Evolutionary conservation across 2,329 filamentous ascomycete species (phyloP).

Genomic region (Monosporascus cannonballus): DNA sequence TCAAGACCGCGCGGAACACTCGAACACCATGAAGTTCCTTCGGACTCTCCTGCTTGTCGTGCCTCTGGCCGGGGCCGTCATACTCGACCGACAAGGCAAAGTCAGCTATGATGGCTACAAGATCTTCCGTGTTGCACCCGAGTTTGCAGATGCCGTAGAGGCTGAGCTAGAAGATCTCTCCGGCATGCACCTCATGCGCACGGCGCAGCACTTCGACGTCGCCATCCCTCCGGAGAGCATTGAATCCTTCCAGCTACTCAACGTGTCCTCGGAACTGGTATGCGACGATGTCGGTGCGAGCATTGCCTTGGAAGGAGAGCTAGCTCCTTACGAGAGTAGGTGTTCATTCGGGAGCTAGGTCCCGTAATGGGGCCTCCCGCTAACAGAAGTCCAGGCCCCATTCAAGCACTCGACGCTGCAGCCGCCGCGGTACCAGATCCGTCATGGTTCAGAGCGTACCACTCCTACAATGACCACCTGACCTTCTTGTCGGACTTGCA

Average conservation of each 20-base stretch:
- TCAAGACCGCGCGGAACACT: neutral
- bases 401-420: constrained; percentile 2
- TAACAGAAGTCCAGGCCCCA: constrained; percentile 7
- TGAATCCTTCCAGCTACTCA: constrained; percentile 20
- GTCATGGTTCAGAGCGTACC: constrained; percentile 49
- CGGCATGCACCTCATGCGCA: constrained; percentile 18
- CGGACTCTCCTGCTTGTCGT: neutral
- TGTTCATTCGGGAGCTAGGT: neutral
- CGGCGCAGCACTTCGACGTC: constrained; percentile 23
- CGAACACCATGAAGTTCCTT: neutral
- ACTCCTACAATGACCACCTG: constrained; percentile 46
- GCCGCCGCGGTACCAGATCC: constrained; percentile 23
- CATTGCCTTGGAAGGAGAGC: constrained; percentile 20
- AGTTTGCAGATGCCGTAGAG: constrained; percentile 9
- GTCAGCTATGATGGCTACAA: constrained; percentile 28
- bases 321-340: constrained; percentile 14
- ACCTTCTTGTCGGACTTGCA: constrained; percentile 41
- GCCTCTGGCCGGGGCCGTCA: neutral
- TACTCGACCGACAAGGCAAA: constrained; percentile 2
- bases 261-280: constrained; percentile 16
- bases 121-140: constrained; percentile 22
- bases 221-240: constrained; percentile 25
- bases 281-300: constrained; percentile 23
- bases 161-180: constrained; percentile 12
- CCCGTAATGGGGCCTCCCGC: neutral